These are phyloP conservation scores for Dissophora ornata DNA, from an alignment of 192 early-diverging fungal species.

Conservation along the genomic window DNA sequence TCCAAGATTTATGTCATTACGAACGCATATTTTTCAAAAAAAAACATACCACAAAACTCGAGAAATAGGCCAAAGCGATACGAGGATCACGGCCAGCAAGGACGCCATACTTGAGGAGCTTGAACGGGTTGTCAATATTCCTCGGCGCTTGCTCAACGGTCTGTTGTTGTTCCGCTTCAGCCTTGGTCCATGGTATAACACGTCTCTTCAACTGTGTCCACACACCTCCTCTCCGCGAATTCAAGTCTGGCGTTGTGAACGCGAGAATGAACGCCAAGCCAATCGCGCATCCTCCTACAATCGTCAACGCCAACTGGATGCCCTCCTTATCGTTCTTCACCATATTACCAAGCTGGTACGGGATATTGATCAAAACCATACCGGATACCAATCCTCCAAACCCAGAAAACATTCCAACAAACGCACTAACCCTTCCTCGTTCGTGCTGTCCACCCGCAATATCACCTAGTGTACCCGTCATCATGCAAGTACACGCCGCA, in stretches of 20 bases:
- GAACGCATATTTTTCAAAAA: too few relatives aligned
- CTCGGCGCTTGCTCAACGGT: too few relatives aligned
- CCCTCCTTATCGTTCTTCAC: conserved; percentile 31
- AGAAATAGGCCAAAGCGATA: conserved; percentile 70
- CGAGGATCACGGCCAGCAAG: conserved; percentile 67
- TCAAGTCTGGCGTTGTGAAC: conserved; percentile 45
- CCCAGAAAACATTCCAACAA: conserved; percentile 71
- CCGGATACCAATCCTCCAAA: conserved; percentile 68
- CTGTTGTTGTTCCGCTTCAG: too few relatives aligned
- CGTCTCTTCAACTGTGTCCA: too few relatives aligned
- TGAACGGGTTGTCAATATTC: neutral
- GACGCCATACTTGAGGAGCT: conserved; percentile 65
- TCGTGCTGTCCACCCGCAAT: conserved; percentile 56
- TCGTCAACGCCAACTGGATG: conserved; percentile 25
- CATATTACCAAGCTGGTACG: conserved; percentile 23
- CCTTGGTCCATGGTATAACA: too few relatives aligned
- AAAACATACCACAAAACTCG: conserved; percentile 68
- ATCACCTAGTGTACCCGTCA: conserved; percentile 74
- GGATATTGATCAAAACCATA: conserved; percentile 57
- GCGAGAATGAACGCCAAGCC: conserved; percentile 38
- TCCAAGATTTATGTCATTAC: too few relatives aligned
- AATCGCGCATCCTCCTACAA: conserved; percentile 53
- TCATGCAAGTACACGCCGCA: conserved; percentile 71
- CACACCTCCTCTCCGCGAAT: conserved; percentile 5
- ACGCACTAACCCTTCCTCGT: conserved; percentile 60